These are phyloP conservation scores for Aspergillus sp. DNA, from an alignment of 2,329 filamentous ascomycete genomes.

Conservation along the genomic window DNA sequence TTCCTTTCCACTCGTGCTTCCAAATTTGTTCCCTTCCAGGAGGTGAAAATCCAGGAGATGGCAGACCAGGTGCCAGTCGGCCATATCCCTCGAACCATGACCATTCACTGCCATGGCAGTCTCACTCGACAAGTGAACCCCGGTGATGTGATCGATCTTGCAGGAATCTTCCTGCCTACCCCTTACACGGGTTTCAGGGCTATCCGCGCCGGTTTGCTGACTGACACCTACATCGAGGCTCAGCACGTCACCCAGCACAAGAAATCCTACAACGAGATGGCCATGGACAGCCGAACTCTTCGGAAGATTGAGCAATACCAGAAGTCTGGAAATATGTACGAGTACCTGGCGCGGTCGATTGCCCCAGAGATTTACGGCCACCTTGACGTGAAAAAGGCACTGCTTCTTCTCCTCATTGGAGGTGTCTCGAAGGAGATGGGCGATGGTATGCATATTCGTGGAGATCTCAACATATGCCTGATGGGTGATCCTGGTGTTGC, in stretches of 20 bases:
- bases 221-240: constrained; percentile 94
- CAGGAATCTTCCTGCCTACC: constrained; percentile 92
- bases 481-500: constrained; percentile 99
- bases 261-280: constrained; percentile 93
- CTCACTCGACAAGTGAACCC: constrained; percentile 85
- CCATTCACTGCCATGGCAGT: constrained; percentile 83
- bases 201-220: constrained; percentile 91
- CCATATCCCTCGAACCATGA: constrained; percentile 90
- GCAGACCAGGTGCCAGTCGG: constrained; percentile 98
- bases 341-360: constrained; percentile 92
- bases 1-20: constrained; percentile 94
- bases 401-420: constrained; percentile 91
- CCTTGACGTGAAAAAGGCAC: constrained; percentile 94
- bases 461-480: constrained; percentile 96
- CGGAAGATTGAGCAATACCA: constrained; percentile 82
- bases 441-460: constrained; percentile 97
- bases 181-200: constrained; percentile 99
- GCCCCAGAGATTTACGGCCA: constrained; percentile 97
- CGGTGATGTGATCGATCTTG: constrained; percentile 90
- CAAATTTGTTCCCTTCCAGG: constrained; percentile 96
- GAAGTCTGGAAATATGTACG: constrained; percentile 87
- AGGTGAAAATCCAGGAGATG: constrained; percentile 98
- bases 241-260: constrained; percentile 95
- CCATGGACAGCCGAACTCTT: constrained; percentile 75
- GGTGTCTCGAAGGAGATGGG: constrained; percentile 96